Evolutionary conservation across 176 grass and related monocot species (phyloP), one percentile per base, ranked within the genome.

Genomic region (Avena sativa): DNA sequence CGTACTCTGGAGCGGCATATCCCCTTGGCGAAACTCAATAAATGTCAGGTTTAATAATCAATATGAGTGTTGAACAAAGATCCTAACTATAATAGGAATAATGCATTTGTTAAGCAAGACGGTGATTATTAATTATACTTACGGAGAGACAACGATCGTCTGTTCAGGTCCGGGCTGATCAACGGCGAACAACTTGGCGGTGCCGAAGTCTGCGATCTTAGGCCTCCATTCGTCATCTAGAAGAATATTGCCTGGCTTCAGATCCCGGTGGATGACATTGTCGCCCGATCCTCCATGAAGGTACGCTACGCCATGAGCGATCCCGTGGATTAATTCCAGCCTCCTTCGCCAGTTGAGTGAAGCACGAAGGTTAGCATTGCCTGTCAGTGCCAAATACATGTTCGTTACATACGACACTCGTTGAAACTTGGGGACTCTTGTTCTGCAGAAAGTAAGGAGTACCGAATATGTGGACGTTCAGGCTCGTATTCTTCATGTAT

Each of bases 401-500:
- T 34, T 3, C 32, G 32, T 34, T 34, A 34, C 32, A 34, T 34
- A 34, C 32, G 25, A 25, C 25, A 25, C 32, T 3, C 2, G 32
- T 34, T 34, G 32, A 34, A 30, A 30, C 28, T 30, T 30, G 28
- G 2, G 28, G 28, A 30, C 28, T 30, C 28, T 1, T 30, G 28
- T 30, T 1, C 28, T 30, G 28, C 28, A 30, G 28, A 30, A 34
- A 34, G 32, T 34, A 34, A 34, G 32, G 32, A 34, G 32, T 34
- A 89, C 88, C 88, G 0, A 89, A 86, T 89, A 89, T 76, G 50
- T 76, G 85, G 19, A 38, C 0, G 9, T 81, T n/a, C 59, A 85
- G 48, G 12, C 78, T 89, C 16, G 10, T 68, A 3, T 85, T 56
- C 10, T 58, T 1, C 82, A 89, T 74, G 46, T 66, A 84, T 4